phyloP scores from a whole-genome alignment of 257 asterid species.

The Mitragyna speciosa region DNA sequence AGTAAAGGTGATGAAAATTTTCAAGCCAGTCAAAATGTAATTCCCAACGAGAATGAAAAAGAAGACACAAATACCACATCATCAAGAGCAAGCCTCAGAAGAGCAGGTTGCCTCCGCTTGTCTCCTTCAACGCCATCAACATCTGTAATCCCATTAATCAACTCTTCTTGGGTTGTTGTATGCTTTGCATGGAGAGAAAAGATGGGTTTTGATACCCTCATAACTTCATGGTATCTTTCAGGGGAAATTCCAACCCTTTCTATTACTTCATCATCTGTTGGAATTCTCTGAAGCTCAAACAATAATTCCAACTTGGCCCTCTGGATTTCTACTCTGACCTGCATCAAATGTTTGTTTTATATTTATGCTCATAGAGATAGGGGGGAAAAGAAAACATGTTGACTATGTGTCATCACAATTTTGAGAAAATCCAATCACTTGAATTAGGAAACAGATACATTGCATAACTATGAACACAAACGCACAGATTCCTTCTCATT shows the following conservation, averaged over 20 bases:
- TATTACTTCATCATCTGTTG: conserved; percentile 62
- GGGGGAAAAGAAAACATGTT: not conserved
- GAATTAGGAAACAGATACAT: not conserved
- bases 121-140: conserved; percentile 71
- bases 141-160: conserved; percentile 69
- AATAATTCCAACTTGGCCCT: conserved; percentile 59
- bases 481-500: not conserved
- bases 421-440: not conserved
- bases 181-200: conserved; percentile 69
- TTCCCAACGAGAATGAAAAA: not conserved
- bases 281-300: conserved; percentile 67
- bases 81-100: conserved; percentile 90
- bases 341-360: conserved; percentile 14
- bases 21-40: not conserved
- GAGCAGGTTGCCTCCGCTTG: conserved; percentile 72
- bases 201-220: conserved; percentile 69
- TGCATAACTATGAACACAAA: not conserved
- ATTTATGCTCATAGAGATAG: not conserved
- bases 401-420: not conserved
- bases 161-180: conserved; percentile 69
- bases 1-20: not conserved
- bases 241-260: conserved; percentile 64
- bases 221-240: conserved; percentile 73
- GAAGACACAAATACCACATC: conserved; percentile 67
- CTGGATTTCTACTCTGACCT: conserved; percentile 76